phyloP scores from a whole-genome alignment of 345 rosid species.

The Mallotus nudiflorus region DNA sequence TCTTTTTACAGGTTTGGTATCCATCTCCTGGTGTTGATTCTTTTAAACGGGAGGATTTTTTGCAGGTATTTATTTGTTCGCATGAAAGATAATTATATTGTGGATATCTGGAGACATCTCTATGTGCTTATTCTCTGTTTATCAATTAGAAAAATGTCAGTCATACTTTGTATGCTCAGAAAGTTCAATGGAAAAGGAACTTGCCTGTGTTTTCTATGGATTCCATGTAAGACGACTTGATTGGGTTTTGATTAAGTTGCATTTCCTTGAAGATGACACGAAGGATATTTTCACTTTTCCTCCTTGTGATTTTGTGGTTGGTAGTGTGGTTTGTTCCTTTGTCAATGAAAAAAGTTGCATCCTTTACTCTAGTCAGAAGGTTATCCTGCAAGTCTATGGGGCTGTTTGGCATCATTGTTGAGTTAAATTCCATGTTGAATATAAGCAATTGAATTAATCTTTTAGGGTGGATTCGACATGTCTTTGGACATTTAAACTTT shows the following conservation, averaged over 20 bases:
- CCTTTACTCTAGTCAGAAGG: neutral
- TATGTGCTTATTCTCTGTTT: neutral
- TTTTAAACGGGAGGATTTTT: conserved; percentile 91
- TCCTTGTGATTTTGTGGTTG: neutral
- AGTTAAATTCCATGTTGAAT: neutral
- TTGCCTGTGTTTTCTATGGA: neutral
- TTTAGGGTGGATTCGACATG: neutral
- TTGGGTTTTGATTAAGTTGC: neutral
- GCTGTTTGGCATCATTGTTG: neutral
- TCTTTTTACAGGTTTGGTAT: conserved; percentile 93
- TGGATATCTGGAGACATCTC: neutral
- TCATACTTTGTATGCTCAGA: neutral
- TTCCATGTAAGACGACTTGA: neutral
- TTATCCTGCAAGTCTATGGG: neutral
- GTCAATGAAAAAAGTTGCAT: neutral
- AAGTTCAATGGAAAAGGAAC: neutral
- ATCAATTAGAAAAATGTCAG: neutral
- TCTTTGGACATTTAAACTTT: neutral
- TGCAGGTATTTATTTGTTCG: conserved; percentile 62
- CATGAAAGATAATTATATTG: neutral
- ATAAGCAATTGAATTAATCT: neutral
- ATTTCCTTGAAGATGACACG: conserved; percentile 2
- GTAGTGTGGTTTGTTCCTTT: neutral
- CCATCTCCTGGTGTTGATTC: conserved; percentile 90
- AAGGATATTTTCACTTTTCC: neutral